Evolutionary conservation across 352 stramenopile species (phyloP).

Genomic region (Thalassiosira pacifica): DNA sequence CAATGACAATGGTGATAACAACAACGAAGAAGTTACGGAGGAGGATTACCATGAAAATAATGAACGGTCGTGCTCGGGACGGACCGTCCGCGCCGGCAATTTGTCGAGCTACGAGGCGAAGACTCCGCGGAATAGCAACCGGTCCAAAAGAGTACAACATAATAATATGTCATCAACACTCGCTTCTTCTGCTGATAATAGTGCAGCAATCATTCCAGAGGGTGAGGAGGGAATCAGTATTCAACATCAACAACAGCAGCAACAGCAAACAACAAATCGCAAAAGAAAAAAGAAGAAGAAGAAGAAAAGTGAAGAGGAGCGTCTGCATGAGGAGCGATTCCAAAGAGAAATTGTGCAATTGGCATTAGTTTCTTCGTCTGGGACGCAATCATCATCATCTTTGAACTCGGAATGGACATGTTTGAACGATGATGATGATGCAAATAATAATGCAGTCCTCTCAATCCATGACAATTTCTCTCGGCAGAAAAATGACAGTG

Average conservation of each 20-base stretch:
- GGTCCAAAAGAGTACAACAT: neutral
- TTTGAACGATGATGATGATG: constrained; percentile 23
- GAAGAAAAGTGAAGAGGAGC: constrained; percentile 12
- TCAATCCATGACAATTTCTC: neutral
- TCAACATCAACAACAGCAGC: neutral
- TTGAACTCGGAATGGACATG: constrained; percentile 17
- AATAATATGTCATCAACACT: neutral
- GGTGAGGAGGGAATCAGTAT: neutral
- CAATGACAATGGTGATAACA: neutral
- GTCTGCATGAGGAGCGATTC: constrained; percentile 55
- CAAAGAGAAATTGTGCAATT: constrained; percentile 60
- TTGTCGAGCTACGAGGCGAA: neutral
- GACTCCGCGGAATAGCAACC: constrained; percentile 48
- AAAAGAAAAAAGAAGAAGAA: neutral
- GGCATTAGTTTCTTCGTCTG: constrained; percentile 37
- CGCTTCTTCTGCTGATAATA: neutral
- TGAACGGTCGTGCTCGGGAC: neutral
- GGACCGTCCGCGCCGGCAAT: constrained; percentile 11
- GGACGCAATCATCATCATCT: neutral
- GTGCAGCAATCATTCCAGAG: neutral
- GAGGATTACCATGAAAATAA: constrained; percentile 7
- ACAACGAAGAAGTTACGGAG: too few relatives aligned
- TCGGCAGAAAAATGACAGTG: neutral
- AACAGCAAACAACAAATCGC: neutral
- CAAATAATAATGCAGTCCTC: neutral